Conservation (phyloP, 139 green algal species). For the Marvania coccoides region DNA sequence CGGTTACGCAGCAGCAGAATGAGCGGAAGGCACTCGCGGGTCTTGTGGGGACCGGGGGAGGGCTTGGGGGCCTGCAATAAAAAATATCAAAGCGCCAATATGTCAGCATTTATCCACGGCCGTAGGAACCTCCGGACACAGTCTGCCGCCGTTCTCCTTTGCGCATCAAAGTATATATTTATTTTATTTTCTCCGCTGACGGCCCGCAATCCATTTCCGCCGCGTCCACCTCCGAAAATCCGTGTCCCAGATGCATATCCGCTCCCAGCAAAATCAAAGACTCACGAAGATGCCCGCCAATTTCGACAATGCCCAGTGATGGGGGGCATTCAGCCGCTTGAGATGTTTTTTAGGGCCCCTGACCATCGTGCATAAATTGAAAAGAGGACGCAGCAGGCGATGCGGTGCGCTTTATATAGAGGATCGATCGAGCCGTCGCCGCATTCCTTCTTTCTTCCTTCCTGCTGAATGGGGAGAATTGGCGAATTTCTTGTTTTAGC, state of each 20-base stretch:
- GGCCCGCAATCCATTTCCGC: background rate
- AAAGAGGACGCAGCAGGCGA: background rate
- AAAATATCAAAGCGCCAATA: too few species aligned
- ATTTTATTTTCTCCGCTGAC: background rate
- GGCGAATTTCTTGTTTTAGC: background rate
- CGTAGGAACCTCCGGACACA: too few species aligned
- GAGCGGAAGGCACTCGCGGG: conserved; percentile 95
- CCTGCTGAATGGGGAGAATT: background rate
- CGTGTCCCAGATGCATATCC: background rate
- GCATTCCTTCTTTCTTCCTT: too few species aligned
- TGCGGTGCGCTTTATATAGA: background rate
- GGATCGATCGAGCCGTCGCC: background rate
- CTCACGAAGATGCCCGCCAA: conserved; percentile 97
- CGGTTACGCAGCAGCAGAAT: conserved; percentile 95
- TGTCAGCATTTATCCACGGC: too few species aligned
- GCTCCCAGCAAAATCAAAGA: conserved; percentile 19
- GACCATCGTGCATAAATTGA: conserved; percentile 20
- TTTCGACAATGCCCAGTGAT: conserved; percentile 99
- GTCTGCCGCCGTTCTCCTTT: too few species aligned
- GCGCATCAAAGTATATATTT: too few species aligned
- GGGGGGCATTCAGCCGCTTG: conserved; percentile 86
- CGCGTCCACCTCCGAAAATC: background rate
- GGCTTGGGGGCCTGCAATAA: conserved; percentile 92
- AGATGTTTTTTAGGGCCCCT: conserved; percentile 98
- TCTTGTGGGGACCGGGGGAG: conserved; percentile 92